A percentile compares a stretch with the other conserved stretches of the same genome.
Evolutionary conservation across 768 basidiomycete species (phyloP).

Genomic region (Rhizopogon rudus): DNA sequence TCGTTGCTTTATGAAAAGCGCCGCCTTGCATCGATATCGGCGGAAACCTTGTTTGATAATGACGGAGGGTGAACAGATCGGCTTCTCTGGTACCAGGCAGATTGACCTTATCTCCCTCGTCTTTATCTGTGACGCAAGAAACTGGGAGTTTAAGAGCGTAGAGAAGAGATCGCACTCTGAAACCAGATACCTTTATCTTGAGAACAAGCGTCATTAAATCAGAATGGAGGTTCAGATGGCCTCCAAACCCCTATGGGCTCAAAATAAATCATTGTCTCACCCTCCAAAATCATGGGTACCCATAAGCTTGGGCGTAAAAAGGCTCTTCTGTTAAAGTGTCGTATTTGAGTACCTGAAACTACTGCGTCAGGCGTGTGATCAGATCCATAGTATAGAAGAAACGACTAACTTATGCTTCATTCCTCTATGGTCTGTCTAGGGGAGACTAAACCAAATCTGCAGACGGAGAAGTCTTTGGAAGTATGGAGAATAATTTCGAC

Average conservation of each 20-base stretch:
- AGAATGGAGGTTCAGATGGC: background rate
- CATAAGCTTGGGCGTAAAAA: background rate
- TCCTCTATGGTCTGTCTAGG: no score
- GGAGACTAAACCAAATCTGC: no score
- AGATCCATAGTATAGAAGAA: background rate
- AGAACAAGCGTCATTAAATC: background rate
- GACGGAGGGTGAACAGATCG: background rate
- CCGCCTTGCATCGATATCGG: no score
- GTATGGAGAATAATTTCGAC: no score
- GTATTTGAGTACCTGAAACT: background rate
- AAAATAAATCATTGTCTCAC: slow-evolving; percentile 3
- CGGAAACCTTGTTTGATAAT: no score
- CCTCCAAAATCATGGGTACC: background rate
- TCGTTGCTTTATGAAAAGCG: no score
- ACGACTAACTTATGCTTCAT: no score
- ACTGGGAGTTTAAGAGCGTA: background rate
- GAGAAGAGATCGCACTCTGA: background rate
- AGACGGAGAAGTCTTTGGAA: no score
- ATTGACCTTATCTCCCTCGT: background rate
- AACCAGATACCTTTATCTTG: background rate
- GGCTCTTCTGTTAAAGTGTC: background rate
- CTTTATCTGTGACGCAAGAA: background rate
- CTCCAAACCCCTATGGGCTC: slow-evolving; percentile 2
- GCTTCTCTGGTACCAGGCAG: background rate
- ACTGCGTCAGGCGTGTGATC: background rate